phyloP scores from a whole-genome alignment of 176 grass and related monocot genomes.

The Avena sativa region DNA sequence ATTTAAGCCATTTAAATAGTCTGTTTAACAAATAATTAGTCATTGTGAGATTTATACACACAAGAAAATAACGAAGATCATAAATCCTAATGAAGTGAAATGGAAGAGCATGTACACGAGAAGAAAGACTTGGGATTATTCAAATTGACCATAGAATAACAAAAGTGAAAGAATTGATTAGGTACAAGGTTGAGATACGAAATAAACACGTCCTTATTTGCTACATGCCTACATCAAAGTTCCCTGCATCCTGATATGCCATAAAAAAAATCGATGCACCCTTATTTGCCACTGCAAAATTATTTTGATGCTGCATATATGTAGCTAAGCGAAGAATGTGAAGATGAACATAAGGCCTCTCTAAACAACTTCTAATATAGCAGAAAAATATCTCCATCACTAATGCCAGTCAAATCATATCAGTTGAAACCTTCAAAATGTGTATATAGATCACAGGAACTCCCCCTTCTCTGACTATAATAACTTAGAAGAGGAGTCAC shows the following conservation, averaged over 20 bases:
- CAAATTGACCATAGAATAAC: background rate
- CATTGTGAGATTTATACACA: background rate
- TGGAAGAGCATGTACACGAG: background rate
- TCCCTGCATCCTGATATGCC: background rate
- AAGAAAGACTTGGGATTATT: conserved; percentile 26
- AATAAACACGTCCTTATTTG: background rate
- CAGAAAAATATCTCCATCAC: conserved; percentile 1
- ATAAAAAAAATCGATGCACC: conserved; percentile 11
- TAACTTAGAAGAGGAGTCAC: background rate
- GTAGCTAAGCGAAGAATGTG: background rate
- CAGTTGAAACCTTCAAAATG: conserved; percentile 18
- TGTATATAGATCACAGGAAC: background rate
- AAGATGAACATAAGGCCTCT: conserved; percentile 11
- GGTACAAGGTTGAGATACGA: conserved; percentile 1
- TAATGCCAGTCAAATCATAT: background rate
- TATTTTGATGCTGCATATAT: background rate
- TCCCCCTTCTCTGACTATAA: background rate
- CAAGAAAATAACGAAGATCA: background rate
- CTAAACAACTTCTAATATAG: background rate
- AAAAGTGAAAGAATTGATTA: conserved; percentile 10
- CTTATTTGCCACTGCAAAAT: background rate
- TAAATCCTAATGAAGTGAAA: conserved; percentile 16
- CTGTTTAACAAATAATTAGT: conserved; percentile 13
- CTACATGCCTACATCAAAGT: background rate
- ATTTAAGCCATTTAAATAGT: conserved; percentile 27